A percentile compares a stretch with the other conserved stretches of the same genome.
These are phyloP conservation scores for Sporisorium reilianum DNA, from an alignment of 1,284 basidiomycete genomes.

Conservation along the genomic window DNA sequence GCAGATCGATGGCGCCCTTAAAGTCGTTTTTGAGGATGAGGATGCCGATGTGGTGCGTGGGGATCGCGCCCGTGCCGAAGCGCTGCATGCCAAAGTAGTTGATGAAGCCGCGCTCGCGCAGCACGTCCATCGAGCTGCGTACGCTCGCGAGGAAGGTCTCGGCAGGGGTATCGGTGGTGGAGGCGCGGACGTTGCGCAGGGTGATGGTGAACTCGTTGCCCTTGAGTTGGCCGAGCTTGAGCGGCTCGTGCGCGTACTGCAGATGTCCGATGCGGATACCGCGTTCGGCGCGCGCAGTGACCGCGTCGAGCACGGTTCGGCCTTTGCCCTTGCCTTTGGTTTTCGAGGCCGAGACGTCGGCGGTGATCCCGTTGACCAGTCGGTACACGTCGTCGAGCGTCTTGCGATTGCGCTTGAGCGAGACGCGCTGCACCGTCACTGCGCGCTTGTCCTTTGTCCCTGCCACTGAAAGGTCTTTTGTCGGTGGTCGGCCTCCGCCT, in stretches of 20 bases:
- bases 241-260: slow-evolving; percentile 80
- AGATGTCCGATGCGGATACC: slow-evolving; percentile 91
- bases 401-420: slow-evolving; percentile 81
- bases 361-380: slow-evolving; percentile 72
- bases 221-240: slow-evolving; percentile 93
- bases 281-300: slow-evolving; percentile 67
- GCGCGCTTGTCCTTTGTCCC: slow-evolving; percentile 99
- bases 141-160: slow-evolving; percentile 71
- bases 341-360: slow-evolving; percentile 47
- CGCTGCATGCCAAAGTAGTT: slow-evolving; percentile 99
- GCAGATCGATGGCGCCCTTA: slow-evolving; percentile 48
- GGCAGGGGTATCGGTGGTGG: slow-evolving; percentile 8
- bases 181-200: slow-evolving; percentile 76
- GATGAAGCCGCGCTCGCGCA: slow-evolving; percentile 90
- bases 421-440: slow-evolving; percentile 92
- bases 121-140: slow-evolving; percentile 80
- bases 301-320: slow-evolving; percentile 38
- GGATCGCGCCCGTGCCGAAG: slow-evolving; percentile 95
- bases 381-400: slow-evolving; percentile 84
- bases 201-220: slow-evolving; percentile 97
- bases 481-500: slow-evolving; percentile 33
- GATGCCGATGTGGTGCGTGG: slow-evolving; percentile 93
- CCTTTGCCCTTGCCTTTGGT: slow-evolving; percentile 35
- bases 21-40: slow-evolving; percentile 86
- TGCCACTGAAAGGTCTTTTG: slow-evolving; percentile 81